Evolutionary conservation across 352 stramenopile species (phyloP), one percentile per base, ranked within the genome.

Genomic region (Phytophthora ohioensis): DNA sequence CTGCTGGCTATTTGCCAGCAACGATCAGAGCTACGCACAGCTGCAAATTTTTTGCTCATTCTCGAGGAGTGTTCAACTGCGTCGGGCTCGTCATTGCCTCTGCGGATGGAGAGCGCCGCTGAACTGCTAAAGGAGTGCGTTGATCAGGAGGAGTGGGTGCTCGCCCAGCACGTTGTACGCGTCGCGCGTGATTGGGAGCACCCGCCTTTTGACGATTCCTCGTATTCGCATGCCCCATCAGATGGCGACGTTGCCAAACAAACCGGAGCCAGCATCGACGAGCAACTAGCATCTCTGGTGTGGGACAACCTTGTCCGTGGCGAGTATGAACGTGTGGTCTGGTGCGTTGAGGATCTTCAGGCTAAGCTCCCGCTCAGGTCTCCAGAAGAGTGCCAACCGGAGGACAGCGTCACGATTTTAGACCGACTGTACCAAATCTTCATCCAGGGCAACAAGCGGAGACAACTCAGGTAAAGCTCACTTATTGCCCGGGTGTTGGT

Each of bases 1-100:
- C 70, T 96, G 27, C 75, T 96, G 2, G 62, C 58, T 2, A 77
- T 87, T 34, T 94, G 87, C 41, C 79, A 84, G 6, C 75, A 89
- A 47, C 84, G 85, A 8, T 85, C 79, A 0, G 84, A 96, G 77
- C 64, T 96, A 10, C 85, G 76, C 15, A 96, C 89, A 4, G 87
- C 89, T 12, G 89, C 89, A 9, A 96, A 96, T 38, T 96, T 96
- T 52, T 43, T 96, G 57, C 64, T 96, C 7, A 90, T 94, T 21
- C 53, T 96, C 8, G 89, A 93, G 4, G 86, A 92, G 30, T 90
- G 81, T n/a, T 86, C 81, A 2, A 70, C 63, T 4, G 78, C 69
- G 3, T 75, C 68, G 34, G 58, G 64, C 11, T 71, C 75, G 1
- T 80, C 76, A 0, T 58, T 76, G 17, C 64, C 69, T 1, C 46